Conservation (phyloP, 2,329 filamentous ascomycete species). For the Arthrinium puccinioides region DNA sequence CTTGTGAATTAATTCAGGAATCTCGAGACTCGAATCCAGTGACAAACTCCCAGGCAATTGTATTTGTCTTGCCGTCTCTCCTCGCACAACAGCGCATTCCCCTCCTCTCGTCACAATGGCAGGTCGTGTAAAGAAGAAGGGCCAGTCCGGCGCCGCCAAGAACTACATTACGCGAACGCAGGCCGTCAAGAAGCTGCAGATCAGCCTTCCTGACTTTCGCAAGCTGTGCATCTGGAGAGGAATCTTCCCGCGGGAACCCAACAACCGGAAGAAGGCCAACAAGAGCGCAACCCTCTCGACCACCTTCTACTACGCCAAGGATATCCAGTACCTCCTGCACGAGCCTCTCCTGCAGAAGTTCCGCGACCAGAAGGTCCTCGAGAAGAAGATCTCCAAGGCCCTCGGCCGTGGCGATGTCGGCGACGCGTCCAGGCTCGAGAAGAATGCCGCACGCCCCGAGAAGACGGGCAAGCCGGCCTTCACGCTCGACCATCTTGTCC, state of each 20-base stretch:
- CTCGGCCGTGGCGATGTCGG: conserved; percentile 85
- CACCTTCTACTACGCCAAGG: conserved; percentile 87
- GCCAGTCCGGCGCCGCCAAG: conserved; percentile 84
- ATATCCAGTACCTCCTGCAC: conserved; percentile 96
- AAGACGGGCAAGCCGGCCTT: conserved; percentile 85
- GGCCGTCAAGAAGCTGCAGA: conserved; percentile 94
- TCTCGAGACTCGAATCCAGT: no score
- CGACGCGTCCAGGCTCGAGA: conserved; percentile 81
- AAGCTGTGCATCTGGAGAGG: conserved; percentile 99
- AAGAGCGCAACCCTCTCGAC: conserved; percentile 86
- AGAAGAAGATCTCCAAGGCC: conserved; percentile 94
- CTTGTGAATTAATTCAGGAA: no score
- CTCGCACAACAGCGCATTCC: conserved; percentile 17
- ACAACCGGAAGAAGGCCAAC: conserved; percentile 93
- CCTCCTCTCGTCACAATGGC: no score
- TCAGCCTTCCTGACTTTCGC: conserved; percentile 94
- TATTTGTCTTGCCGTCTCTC: no score
- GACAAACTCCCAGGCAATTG: no score
- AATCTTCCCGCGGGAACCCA: conserved; percentile 94
- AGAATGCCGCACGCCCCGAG: conserved; percentile 80
- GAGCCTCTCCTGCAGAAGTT: conserved; percentile 92
- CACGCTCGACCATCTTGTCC: conserved; percentile 92
- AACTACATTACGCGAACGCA: conserved; percentile 98
- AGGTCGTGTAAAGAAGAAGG: conserved; percentile 86
- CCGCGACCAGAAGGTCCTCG: conserved; percentile 90